These are phyloP conservation scores for Coniferiporia sulphurascens DNA, from an alignment of 1,284 basidiomycete genomes.

Conservation along the genomic window DNA sequence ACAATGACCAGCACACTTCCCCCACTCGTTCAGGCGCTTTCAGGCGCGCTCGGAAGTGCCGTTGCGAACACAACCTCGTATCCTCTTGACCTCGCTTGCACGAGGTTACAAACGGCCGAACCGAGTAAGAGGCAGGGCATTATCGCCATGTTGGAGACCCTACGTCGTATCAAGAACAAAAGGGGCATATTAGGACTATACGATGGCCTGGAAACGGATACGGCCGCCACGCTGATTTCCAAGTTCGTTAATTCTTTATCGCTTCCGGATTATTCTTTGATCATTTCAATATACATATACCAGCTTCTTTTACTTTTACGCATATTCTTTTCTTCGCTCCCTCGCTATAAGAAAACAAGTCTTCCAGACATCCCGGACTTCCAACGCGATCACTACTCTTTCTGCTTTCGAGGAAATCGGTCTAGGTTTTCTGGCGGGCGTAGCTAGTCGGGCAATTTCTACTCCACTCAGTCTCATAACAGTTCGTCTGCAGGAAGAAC, in stretches of 20 bases:
- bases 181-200: conserved; percentile 43
- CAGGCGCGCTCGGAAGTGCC: conserved; percentile 50
- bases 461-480: conserved; percentile 51
- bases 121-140: background rate
- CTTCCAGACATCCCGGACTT: conserved; percentile 26
- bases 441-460: conserved; percentile 48
- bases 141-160: conserved; percentile 24
- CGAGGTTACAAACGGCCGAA: conserved; percentile 32
- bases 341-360: conserved; percentile 27
- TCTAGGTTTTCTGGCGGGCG: conserved; percentile 49
- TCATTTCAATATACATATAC: background rate
- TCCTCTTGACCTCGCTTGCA: conserved; percentile 50
- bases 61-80: conserved; percentile 48
- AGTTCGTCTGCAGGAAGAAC: conserved; percentile 42
- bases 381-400: conserved; percentile 14
- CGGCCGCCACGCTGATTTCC: conserved; percentile 46
- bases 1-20: conserved; percentile 52
- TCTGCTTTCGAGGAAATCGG: conserved; percentile 37
- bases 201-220: conserved; percentile 46
- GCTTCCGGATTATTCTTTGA: background rate
- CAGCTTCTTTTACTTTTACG: conserved; percentile 46
- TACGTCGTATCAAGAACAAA: conserved; percentile 34
- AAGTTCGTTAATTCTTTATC: conserved; percentile 35
- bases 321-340: conserved; percentile 37
- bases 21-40: conserved; percentile 51